phyloP scores from a whole-genome alignment of 2,329 filamentous ascomycete genomes.

The Lecanicillium sp. region DNA sequence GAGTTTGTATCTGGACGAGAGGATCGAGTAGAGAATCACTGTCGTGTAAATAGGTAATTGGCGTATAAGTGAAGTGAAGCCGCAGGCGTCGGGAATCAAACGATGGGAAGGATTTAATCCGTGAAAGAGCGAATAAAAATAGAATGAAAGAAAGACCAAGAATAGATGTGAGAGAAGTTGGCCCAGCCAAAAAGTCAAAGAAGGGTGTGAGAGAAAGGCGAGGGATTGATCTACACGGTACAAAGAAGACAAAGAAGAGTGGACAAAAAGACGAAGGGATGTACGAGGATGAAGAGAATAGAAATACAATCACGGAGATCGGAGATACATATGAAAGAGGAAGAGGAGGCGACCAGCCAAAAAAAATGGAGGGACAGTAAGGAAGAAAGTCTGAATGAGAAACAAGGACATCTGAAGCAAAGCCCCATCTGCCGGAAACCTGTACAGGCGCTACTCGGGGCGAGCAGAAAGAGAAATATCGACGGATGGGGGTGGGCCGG shows the following conservation, averaged over 20 bases:
- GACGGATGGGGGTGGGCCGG: neutral
- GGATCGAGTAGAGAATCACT: too few relatives aligned
- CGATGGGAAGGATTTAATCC: slow-evolving; percentile 16
- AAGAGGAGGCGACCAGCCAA: neutral
- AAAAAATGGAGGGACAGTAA: neutral
- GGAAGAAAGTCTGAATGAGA: neutral
- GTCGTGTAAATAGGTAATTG: too few relatives aligned
- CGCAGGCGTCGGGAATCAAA: too few relatives aligned
- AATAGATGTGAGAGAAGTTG: slow-evolving; percentile 3
- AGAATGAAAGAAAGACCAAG: slow-evolving; percentile 16
- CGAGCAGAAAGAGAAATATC: too few relatives aligned
- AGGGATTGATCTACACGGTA: neutral
- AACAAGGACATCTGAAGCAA: slow-evolving; percentile 4
- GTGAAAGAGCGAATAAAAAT: slow-evolving; percentile 17
- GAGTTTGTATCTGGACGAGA: neutral
- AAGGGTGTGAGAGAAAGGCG: slow-evolving; percentile 5
- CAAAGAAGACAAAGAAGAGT: slow-evolving; percentile 1
- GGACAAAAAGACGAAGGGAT: neutral
- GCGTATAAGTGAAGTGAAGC: neutral
- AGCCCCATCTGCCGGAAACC: slow-evolving; percentile 7
- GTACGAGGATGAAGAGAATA: neutral
- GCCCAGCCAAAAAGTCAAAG: slow-evolving; percentile 8
- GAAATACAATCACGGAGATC: slow-evolving; percentile 6
- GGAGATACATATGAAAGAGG: neutral
- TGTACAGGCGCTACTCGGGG: neutral